A percentile compares a stretch with the other conserved stretches of the same genome.
Evolutionary conservation across 164 flowering plant species (phyloP).

Genomic region (Macadamia tetraphylla): DNA sequence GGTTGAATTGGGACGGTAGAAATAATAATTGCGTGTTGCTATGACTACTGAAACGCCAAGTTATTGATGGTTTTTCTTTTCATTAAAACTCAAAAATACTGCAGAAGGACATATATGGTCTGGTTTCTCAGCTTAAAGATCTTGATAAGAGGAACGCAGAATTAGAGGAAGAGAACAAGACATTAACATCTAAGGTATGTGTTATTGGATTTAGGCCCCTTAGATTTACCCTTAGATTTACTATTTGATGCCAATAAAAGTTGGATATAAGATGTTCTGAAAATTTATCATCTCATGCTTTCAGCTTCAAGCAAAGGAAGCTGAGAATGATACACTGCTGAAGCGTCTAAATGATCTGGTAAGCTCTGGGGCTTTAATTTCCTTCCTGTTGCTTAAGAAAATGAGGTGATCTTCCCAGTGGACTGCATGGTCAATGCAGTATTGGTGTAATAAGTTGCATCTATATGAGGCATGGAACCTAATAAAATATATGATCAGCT

Average conservation of each 20-base stretch:
- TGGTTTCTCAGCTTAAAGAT: constrained; percentile 61
- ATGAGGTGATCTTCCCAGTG: too few species aligned
- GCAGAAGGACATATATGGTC: constrained; percentile 65
- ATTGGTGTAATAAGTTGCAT: neutral
- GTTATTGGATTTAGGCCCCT: neutral
- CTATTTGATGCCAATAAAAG: neutral
- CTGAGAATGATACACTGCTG: constrained; percentile 45
- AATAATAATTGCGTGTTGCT: neutral
- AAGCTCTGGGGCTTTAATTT: constrained; percentile 12
- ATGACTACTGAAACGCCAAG: neutral
- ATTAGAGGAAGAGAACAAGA: constrained; percentile 59
- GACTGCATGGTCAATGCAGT: neutral
- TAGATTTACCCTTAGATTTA: neutral
- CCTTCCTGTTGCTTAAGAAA: too few species aligned
- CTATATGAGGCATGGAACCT: too few species aligned
- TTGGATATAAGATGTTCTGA: neutral
- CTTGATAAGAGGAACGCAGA: constrained; percentile 56
- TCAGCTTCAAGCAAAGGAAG: constrained; percentile 62
- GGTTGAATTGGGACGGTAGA: too few species aligned
- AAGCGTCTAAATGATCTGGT: constrained; percentile 76
- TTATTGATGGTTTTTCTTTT: neutral
- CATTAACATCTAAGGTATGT: constrained; percentile 44
- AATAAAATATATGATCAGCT: too few species aligned
- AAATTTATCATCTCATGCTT: constrained; percentile 7
- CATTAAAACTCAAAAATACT: neutral